Percentiles rank a stretch among this genome's conserved stretches.
Conservation (phyloP, 179 eudicot species). For the Dionaea muscipula region DNA sequence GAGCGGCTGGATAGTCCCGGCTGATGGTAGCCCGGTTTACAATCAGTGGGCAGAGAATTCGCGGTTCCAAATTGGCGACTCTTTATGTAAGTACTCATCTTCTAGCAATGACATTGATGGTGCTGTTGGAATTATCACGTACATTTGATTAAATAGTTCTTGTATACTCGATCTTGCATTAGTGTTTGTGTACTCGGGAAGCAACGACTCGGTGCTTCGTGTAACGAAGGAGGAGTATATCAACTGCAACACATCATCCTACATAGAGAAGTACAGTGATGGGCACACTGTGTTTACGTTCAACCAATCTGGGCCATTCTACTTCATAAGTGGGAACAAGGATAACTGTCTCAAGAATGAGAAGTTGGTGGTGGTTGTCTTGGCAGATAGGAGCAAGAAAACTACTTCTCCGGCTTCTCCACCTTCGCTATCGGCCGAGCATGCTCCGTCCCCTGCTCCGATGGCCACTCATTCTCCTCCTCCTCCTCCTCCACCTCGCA, state of each 20-base stretch:
- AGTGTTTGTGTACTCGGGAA: slow-evolving; percentile 34
- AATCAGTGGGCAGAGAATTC: slow-evolving; percentile 77
- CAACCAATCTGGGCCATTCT: slow-evolving; percentile 47
- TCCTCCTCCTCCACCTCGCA: slow-evolving; percentile 13
- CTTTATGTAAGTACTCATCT: slow-evolving; percentile 45
- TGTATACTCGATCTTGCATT: background rate
- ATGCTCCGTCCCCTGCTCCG: slow-evolving; percentile 21
- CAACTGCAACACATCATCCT: slow-evolving; percentile 44
- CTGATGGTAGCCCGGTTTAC: slow-evolving; percentile 25
- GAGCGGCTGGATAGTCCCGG: slow-evolving; percentile 54
- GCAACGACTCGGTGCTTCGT: slow-evolving; percentile 45
- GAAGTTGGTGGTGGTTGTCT: slow-evolving; percentile 39
- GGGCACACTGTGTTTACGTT: slow-evolving; percentile 49
- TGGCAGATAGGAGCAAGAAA: slow-evolving; percentile 40
- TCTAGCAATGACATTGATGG: too few species aligned
- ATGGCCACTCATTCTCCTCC: slow-evolving; percentile 22
- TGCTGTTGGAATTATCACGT: too few species aligned
- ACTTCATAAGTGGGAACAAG: slow-evolving; percentile 58
- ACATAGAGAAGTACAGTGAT: slow-evolving; percentile 33
- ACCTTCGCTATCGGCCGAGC: slow-evolving; percentile 16
- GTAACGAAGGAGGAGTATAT: slow-evolving; percentile 43
- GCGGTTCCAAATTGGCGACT: slow-evolving; percentile 68
- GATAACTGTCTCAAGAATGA: slow-evolving; percentile 56
- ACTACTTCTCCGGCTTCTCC: slow-evolving; percentile 22
- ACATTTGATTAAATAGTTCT: background rate